These are phyloP conservation scores for Paecilomyces sp. DNA, from an alignment of 2,329 filamentous ascomycete species.

Conservation along the genomic window DNA sequence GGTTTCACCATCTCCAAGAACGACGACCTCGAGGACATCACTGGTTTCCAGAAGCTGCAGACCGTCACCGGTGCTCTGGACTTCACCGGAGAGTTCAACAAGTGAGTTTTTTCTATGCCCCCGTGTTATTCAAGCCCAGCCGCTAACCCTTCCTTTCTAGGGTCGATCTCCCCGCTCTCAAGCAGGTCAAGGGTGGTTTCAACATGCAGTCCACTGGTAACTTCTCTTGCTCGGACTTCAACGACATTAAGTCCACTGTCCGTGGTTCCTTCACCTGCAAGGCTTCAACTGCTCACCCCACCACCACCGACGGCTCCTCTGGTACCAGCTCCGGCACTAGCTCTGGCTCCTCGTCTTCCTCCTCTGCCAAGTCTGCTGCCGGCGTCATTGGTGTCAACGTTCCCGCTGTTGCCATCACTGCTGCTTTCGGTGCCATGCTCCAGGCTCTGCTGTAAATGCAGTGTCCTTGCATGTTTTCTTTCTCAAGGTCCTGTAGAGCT, in stretches of 20 bases:
- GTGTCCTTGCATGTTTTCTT: constrained; percentile 25
- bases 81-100: constrained; percentile 74
- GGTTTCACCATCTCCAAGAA: constrained; percentile 88
- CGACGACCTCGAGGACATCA: constrained; percentile 60
- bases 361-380: constrained; percentile 26
- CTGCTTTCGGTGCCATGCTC: constrained; percentile 38
- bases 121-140: not conserved
- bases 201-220: constrained; percentile 61
- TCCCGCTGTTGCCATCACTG: constrained; percentile 35
- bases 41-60: constrained; percentile 61
- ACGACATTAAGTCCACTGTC: constrained; percentile 38
- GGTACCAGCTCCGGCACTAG: constrained; percentile 16
- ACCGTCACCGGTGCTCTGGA: constrained; percentile 73
- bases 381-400: constrained; percentile 27
- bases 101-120: constrained; percentile 51
- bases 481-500: constrained; percentile 30
- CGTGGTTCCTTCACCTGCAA: constrained; percentile 42
- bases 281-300: constrained; percentile 27
- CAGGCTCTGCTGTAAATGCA: constrained; percentile 40
- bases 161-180: constrained; percentile 60
- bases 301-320: constrained; percentile 24
- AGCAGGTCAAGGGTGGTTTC: constrained; percentile 64
- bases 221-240: constrained; percentile 52
- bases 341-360: constrained; percentile 22
- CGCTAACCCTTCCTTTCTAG: constrained; percentile 37